phyloP scores from a whole-genome alignment of 1,284 basidiomycete species.

The Cryptococcus hybrid region DNA sequence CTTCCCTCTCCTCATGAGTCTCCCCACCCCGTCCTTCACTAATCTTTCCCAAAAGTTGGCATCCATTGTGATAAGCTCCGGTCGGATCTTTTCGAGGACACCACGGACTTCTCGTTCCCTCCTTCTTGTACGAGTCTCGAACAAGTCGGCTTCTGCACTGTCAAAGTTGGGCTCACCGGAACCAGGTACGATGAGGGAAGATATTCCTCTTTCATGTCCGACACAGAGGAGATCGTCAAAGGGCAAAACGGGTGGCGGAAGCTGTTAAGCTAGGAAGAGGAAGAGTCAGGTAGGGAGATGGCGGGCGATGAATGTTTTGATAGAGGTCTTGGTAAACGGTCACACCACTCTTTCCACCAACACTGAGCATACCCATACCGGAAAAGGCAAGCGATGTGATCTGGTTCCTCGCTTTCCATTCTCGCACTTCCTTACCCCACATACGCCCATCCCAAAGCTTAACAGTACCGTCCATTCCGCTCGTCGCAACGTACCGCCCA shows the following conservation, averaged over 20 bases:
- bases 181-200: slow-evolving; percentile 84
- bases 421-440: slow-evolving; percentile 81
- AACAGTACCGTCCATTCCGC: slow-evolving; percentile 82
- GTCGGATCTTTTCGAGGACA: slow-evolving; percentile 92
- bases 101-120: slow-evolving; percentile 88
- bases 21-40: slow-evolving; percentile 57
- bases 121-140: slow-evolving; percentile 76
- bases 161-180: slow-evolving; percentile 95
- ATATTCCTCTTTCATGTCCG: slow-evolving; percentile 67
- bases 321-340: slow-evolving; percentile 58
- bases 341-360: slow-evolving; percentile 75
- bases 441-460: slow-evolving; percentile 96
- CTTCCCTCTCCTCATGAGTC: slow-evolving; percentile 57
- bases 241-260: slow-evolving; percentile 65
- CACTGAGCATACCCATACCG: slow-evolving; percentile 76
- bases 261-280: slow-evolving; percentile 62
- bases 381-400: slow-evolving; percentile 51
- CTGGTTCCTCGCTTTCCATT: slow-evolving; percentile 68
- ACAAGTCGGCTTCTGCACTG: slow-evolving; percentile 89
- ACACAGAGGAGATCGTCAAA: slow-evolving; percentile 91
- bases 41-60: slow-evolving; percentile 76
- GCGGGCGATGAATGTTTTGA: slow-evolving; percentile 38
- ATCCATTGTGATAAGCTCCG: slow-evolving; percentile 90
- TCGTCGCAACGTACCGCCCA: slow-evolving; percentile 87
- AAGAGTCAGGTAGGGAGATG: slow-evolving; percentile 76